Evolutionary conservation across 371 early-diverging fungal species (phyloP).

Genomic region (Mucor mucedo): DNA sequence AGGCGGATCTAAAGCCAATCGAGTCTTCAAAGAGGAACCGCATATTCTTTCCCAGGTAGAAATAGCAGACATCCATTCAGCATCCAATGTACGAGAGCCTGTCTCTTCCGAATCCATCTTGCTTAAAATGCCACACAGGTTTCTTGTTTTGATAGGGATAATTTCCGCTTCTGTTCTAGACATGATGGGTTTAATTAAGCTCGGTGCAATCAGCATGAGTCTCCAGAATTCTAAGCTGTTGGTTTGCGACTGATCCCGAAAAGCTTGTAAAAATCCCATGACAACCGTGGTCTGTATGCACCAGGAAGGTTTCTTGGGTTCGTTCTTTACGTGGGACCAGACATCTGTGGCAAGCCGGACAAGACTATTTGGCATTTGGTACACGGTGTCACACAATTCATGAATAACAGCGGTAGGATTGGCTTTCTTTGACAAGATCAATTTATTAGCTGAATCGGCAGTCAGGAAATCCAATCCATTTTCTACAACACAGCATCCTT

Average conservation of each 20-base stretch:
- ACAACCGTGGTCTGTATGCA: constrained; percentile 44
- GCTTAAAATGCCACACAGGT: constrained; percentile 35
- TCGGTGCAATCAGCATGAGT: constrained; percentile 34
- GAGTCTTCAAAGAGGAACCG: constrained; percentile 8
- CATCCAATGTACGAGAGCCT: constrained; percentile 24
- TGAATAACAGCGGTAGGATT: constrained; percentile 9
- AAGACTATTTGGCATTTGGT: constrained; percentile 25
- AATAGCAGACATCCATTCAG: constrained; percentile 46
- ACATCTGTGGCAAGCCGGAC: constrained; percentile 29
- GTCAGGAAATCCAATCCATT: constrained; percentile 1
- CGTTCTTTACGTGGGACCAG: constrained; percentile 30
- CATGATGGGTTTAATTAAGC: constrained; percentile 30
- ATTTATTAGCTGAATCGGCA: not conserved
- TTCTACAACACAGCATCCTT: constrained; percentile 19
- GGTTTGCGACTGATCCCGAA: constrained; percentile 34
- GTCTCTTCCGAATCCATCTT: constrained; percentile 31
- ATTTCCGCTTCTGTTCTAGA: constrained; percentile 29
- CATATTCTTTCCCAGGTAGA: constrained; percentile 32
- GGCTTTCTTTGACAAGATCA: constrained; percentile 7
- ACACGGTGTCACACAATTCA: constrained; percentile 31
- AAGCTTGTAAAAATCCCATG: constrained; percentile 40
- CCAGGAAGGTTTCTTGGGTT: constrained; percentile 47
- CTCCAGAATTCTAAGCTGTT: constrained; percentile 47
- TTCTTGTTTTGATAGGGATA: constrained; percentile 28
- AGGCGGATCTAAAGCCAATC: constrained; percentile 6